Evolutionary conservation across 1,284 basidiomycete species (phyloP), one percentile per base, ranked within the genome.

Genomic region (Apiotrichum brassicae): DNA sequence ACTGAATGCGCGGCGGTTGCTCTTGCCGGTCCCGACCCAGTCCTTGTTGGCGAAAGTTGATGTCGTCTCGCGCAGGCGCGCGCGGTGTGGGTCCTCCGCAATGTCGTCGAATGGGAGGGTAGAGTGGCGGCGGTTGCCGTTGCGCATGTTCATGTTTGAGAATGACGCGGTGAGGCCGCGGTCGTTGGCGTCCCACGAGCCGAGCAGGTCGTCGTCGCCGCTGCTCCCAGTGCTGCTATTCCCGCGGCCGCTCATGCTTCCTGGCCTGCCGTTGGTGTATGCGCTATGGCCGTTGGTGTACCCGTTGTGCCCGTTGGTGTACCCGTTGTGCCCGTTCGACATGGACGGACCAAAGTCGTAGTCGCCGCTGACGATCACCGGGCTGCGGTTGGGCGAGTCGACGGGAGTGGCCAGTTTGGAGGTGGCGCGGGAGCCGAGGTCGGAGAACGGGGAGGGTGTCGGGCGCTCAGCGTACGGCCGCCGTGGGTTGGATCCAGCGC

Each of bases 161-260:
- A 71, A 70, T 8, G 56, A 55, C 4, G 65, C 55, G 0, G 65
- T 64, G 13, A 73, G 51, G 7, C 60, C 64, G 9, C 58, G 57
- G 6, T 57, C 62, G 30, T 65, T 56, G 2, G 59, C 49, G 16
- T 61, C 60, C 68, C 64, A 69, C 7, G 51, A 55, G 13, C 66
- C 65, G 14, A 70, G 49, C 41, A 69, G 53, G 48, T 68, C 32
- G 30, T 37, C 43, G 26, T 38, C 40, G 18, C 23, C 36, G 44
- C 26, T 32, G 22, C 40, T 26, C n/a, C 16, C 25, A 4, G 14
- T 42, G 26, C 26, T 28, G n/a, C 14, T 20, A 8, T 11, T 16
- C 23, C 13, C 25, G n/a, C 40, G 26, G 9, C 40, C 40, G 40
- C 23, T 25, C 16, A 26, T 8, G 24, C 40, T 55, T 49, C 19